Evolutionary conservation across 306 rosid genomes (phyloP).

Genomic region (Sindora glabra): DNA sequence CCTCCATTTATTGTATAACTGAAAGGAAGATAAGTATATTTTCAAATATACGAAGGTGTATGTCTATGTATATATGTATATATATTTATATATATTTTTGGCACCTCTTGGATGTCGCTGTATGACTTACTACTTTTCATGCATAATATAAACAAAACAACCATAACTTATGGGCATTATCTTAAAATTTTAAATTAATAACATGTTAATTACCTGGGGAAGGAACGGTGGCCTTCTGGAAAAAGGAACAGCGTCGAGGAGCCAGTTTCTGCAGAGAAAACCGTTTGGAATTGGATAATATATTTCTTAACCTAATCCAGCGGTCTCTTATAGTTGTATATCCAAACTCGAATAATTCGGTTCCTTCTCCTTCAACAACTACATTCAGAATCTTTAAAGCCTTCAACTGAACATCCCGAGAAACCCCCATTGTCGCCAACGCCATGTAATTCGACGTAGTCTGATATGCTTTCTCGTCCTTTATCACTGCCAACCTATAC

Average conservation of each 20-base stretch:
- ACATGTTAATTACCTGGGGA: constrained; percentile 35
- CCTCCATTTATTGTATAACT: no score
- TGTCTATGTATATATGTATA: no score
- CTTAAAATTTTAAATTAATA: no score
- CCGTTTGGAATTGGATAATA: constrained; percentile 28
- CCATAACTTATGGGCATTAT: no score
- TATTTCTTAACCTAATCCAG: constrained; percentile 25
- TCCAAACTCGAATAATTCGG: constrained; percentile 31
- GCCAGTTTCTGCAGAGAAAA: constrained; percentile 34
- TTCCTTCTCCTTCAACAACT: constrained; percentile 18
- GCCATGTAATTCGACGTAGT: constrained; percentile 17
- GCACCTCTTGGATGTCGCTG: no score
- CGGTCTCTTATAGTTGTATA: constrained; percentile 23
- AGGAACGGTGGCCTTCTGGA: constrained; percentile 11
- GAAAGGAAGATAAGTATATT: no score
- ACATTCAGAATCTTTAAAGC: constrained; percentile 33
- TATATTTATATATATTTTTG: no score
- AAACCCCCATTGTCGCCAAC: constrained; percentile 16
- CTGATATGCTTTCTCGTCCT: constrained; percentile 33
- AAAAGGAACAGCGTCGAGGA: constrained; percentile 26
- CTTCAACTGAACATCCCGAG: constrained; percentile 40
- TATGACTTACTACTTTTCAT: no score
- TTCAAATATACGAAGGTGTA: no score
- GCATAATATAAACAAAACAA: no score
- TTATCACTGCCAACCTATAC: constrained; percentile 50